Evolutionary conservation across 495 filamentous ascomycete genomes (phyloP), one percentile per base, ranked within the genome.

Genomic region (Delitschia confertaspora): DNA sequence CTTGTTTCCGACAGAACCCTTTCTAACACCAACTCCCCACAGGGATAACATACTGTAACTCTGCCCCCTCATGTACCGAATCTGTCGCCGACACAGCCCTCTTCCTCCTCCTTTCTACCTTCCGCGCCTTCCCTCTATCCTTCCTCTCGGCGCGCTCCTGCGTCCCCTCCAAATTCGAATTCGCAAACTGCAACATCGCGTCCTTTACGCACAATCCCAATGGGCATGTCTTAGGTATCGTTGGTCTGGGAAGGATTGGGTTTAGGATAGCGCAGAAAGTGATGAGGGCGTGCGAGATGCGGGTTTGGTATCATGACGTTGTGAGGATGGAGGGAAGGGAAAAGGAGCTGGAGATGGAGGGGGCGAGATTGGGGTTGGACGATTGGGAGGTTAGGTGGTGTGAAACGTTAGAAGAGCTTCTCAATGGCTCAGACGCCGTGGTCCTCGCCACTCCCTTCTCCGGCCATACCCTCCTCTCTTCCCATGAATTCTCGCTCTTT

Each of bases 1-100:
- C 30, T 18, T 4, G 10, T 38, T 20, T 8, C 40, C 42, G 19
- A 55, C 14, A 35, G 14, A 14, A 7, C 9, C 36, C 5, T 29
- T 19, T 35, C 22, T 11, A 33, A 24, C 25, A 14, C 17, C 2
- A 2, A 45, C 2, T 35, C 14, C 22, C 22, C 33, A 36, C 25
- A 82, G 78, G 78, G 25, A 74, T 85, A n/a, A 62, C 76, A 19
- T 83, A 83, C 63, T 82, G 76, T 67, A 83, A 85, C 60, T 75
- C 74, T 3, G 76, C 76, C 7, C 72, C 76, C 16, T 77, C 79
- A 4, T 80, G 75, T 22, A 80, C 75, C 13, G 79, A 83, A 50
- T 78, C 79, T 23, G 79, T 83, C 21, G 76, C 76, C 49, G 75
- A 79, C 59, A 74, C 79, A 47, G 72, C 75, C 18, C 66, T 80